Base-by-base conservation (phyloP, 2,329 filamentous ascomycete species). In the Delphinella strobiligena region DNA sequence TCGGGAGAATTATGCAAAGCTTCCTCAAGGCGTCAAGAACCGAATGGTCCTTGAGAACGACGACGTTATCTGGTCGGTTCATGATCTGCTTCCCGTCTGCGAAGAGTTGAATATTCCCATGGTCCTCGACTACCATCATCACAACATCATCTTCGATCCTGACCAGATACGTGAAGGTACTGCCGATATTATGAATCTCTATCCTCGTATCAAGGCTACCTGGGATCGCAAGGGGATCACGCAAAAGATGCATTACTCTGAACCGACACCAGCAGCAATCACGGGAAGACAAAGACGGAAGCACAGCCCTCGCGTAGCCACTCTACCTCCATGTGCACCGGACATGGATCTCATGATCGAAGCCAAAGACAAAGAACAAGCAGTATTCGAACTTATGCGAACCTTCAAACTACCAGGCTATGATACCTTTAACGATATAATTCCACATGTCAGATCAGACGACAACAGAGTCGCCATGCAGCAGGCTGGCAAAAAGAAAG, bases 271-370 rank as follows among this genome's bases (percentile, higher is more conserved):
- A 0, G 68, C 75, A n/a, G 85, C 87, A 1, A 73, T 93, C 31
- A 93, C 87, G 1, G 73, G 72, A 0, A 72, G 77, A 0, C 81
- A 93, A 48, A 70, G 88, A 19, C 74, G 89, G 43, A 95, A 93
- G 60, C 89, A 96, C 54, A 86, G 78, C 27, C 72, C 85, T 0
- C 74, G 89, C 7, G 86, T 93, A 2, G 71, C 71, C 47, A 82
- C 78, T 1, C 61, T 96, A 1, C 89, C 89, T 1, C 88, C 89
- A 0, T 95, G 89, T 51, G 70, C 78, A 3, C 66, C 75, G 1
- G 78, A 82, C 22, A 91, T 93, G 81, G 89, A 95, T 54, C 68
- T 96, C n/a, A 96, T 96, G 89, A 95, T 96, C 44, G 89, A 96
- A 63, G 89, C 89, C 35, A 96, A 96, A 58, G 89, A 95, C 55